phyloP scores from a whole-genome alignment of 2,329 filamentous ascomycete species.

The Penicillium freii region DNA sequence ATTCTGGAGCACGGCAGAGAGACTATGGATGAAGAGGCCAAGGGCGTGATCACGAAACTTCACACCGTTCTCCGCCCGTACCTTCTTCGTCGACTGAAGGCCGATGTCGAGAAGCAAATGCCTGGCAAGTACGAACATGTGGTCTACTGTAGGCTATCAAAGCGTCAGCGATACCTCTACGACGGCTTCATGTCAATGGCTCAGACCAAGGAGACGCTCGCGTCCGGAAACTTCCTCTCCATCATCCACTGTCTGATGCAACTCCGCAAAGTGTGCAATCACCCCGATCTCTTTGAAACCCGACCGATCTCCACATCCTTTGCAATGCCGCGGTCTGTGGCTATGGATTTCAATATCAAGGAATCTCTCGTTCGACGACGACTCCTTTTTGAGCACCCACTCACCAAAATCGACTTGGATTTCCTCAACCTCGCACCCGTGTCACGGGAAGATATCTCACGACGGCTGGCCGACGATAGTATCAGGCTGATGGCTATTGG shows the following conservation, averaged over 20 bases:
- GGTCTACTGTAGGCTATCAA: slow-evolving; percentile 90
- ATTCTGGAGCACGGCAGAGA: slow-evolving; percentile 93
- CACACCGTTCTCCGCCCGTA: slow-evolving; percentile 94
- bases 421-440: slow-evolving; percentile 79
- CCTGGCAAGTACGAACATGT: slow-evolving; percentile 97
- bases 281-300: slow-evolving; percentile 94
- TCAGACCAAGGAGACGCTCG: slow-evolving; percentile 82
- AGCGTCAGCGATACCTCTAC: slow-evolving; percentile 91
- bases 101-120: slow-evolving; percentile 98
- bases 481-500: slow-evolving; percentile 68
- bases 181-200: slow-evolving; percentile 91
- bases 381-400: slow-evolving; percentile 61
- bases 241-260: slow-evolving; percentile 99
- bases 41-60: slow-evolving; percentile 85
- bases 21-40: slow-evolving; percentile 90
- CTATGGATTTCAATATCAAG: slow-evolving; percentile 69
- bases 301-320: slow-evolving; percentile 96
- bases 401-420: slow-evolving; percentile 66
- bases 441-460: slow-evolving; percentile 64
- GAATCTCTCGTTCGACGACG: slow-evolving; percentile 68
- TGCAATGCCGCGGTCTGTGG: slow-evolving; percentile 77
- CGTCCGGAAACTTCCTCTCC: slow-evolving; percentile 92
- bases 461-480: slow-evolving; percentile 51
- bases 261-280: slow-evolving; percentile 95
- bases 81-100: slow-evolving; percentile 83